A percentile compares a stretch with the other conserved stretches of the same genome.
phyloP scores from a whole-genome alignment of 352 stramenopile species.

The Phytophthora pistaciae region DNA sequence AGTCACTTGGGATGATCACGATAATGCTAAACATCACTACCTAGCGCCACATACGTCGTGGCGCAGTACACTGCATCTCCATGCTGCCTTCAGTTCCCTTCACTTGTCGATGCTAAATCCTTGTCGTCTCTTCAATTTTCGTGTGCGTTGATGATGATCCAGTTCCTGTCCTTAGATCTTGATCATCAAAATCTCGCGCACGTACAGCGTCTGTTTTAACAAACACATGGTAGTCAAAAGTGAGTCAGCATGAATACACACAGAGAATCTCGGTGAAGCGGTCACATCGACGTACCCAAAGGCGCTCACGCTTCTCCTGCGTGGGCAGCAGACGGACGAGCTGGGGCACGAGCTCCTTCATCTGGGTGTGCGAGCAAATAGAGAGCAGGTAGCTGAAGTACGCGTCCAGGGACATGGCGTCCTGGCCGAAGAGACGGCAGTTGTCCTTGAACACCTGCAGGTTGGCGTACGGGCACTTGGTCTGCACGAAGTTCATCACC shows the following conservation, averaged over 20 bases:
- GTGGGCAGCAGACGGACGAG: constrained; percentile 86
- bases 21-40: constrained; percentile 7
- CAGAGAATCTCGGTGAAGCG: not conserved
- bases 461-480: constrained; percentile 84
- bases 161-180: constrained; percentile 36
- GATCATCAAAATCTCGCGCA: constrained; percentile 62
- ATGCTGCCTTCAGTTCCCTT: constrained; percentile 3
- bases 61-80: constrained; percentile 1
- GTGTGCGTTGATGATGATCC: constrained; percentile 15
- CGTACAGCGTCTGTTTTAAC: constrained; percentile 44
- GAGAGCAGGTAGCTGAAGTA: constrained; percentile 87
- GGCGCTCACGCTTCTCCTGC: constrained; percentile 83
- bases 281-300: constrained; percentile 68
- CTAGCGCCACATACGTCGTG: constrained; percentile 1
- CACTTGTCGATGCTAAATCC: constrained; percentile 31
- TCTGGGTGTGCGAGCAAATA: constrained; percentile 74
- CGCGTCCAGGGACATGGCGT: constrained; percentile 85
- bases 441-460: constrained; percentile 90
- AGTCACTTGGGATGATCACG: constrained; percentile 12
- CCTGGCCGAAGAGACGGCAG: constrained; percentile 87
- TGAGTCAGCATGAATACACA: constrained; percentile 22
- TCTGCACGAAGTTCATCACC: constrained; percentile 82
- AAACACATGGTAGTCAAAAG: constrained; percentile 15
- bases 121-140: constrained; percentile 9
- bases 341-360: constrained; percentile 85